phyloP scores from a whole-genome alignment of 1,284 basidiomycete genomes.

The Sporisorium graminicola region DNA sequence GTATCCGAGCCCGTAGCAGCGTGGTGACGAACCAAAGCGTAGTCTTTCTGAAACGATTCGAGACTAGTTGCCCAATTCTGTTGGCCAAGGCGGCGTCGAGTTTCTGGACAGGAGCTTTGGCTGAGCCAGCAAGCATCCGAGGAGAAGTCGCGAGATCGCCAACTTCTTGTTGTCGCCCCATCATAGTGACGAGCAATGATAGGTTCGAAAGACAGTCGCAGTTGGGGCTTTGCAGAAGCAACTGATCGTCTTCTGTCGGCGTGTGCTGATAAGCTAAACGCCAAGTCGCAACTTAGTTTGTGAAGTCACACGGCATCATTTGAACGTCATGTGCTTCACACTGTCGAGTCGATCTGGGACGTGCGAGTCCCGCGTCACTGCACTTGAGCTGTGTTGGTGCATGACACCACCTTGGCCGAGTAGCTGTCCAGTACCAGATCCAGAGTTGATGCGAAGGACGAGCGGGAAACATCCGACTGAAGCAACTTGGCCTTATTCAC shows the following conservation, averaged over 20 bases:
- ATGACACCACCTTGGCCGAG: neutral
- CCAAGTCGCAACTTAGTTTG: neutral
- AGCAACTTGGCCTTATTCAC: neutral
- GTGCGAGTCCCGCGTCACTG: neutral
- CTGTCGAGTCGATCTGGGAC: neutral
- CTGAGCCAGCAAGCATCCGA: neutral
- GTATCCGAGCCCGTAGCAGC: constrained; percentile 8
- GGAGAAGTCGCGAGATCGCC: neutral
- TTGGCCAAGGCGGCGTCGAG: neutral
- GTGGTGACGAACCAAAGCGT: neutral
- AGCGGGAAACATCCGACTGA: neutral
- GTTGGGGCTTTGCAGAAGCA: neutral
- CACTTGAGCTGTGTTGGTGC: neutral
- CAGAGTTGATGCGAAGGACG: neutral
- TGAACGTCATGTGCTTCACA: neutral
- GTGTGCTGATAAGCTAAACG: neutral
- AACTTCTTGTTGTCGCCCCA: neutral
- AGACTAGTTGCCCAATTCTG: neutral
- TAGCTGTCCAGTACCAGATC: neutral
- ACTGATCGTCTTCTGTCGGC: neutral
- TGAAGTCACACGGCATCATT: neutral
- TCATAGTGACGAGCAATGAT: neutral
- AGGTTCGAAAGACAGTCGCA: neutral
- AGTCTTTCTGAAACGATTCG: neutral
- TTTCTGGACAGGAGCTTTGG: neutral